These are phyloP conservation scores for Xylariaceae sp. DNA, from an alignment of 2,329 filamentous ascomycete species.

Conservation along the genomic window DNA sequence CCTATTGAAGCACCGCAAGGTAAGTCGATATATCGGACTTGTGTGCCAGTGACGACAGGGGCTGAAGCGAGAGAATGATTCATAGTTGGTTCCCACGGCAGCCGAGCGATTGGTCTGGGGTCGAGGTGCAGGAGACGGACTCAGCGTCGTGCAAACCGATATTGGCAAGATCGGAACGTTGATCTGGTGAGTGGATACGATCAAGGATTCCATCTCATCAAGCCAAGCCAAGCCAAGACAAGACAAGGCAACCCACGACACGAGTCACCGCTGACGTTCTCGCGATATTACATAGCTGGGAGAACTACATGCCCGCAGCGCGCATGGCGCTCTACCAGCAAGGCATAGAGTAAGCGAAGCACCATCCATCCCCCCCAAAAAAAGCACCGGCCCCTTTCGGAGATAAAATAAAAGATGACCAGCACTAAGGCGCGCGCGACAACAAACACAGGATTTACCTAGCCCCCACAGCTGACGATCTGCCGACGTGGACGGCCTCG, in stretches of 20 bases:
- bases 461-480: conserved; percentile 32
- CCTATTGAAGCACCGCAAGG: conserved; percentile 37
- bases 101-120: conserved; percentile 44
- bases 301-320: conserved; percentile 42
- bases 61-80: neutral
- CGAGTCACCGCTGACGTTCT: neutral
- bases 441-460: conserved; percentile 29
- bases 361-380: neutral
- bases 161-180: conserved; percentile 39
- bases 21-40: conserved; percentile 9
- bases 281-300: conserved; percentile 30
- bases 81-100: conserved; percentile 37
- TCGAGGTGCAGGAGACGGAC: conserved; percentile 36
- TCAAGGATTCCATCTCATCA: neutral
- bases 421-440: neutral
- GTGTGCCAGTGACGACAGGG: neutral
- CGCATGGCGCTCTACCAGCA: conserved; percentile 39
- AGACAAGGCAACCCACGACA: no score
- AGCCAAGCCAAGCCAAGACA: neutral
- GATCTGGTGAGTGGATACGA: conserved; percentile 32
- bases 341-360: conserved; percentile 35
- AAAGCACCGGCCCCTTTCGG: no score
- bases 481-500: conserved; percentile 35
- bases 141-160: conserved; percentile 37
- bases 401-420: neutral